Evolutionary conservation across 2,329 filamentous ascomycete genomes (phyloP), one percentile per base, ranked within the genome.

Genomic region (Diaporthe vexans): DNA sequence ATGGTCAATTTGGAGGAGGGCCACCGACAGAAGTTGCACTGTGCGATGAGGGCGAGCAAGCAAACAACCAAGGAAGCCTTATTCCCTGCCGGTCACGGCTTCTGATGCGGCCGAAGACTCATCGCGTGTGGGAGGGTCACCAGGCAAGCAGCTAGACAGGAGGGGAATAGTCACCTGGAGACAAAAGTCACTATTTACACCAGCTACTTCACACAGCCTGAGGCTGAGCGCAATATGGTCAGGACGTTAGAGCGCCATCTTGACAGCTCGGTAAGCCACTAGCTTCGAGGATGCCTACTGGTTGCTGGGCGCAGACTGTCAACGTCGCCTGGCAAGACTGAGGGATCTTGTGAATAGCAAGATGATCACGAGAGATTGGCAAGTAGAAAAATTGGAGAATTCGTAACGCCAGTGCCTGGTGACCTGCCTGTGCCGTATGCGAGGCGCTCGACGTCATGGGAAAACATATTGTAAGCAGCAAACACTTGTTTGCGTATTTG

Each of bases 31-130:
- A 35, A 63, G 33, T 46, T 40, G 46, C 52, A 61, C 56, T 29
- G 48, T 54, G 57, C 70, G 54, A 43, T 46, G 46, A 63, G 59
- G 57, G 15, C 40, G 15, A 43, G 15, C 40, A 29, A 37, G 57
- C 57, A 54, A 71, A 21, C 48, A 51, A 21, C n/a, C 40, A 59
- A 33, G 54, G 19, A 40, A 37, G 56, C 29, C 57, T n/a, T 4
- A 35, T 40, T 19, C 33, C 40, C n/a, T 19, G 54, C 43, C 26
- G 63, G 63, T 52, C 52, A 69, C 48, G 72, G 61, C 33, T 58
- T 33, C 43, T 43, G 59, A 24, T 74, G 67, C 56, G 58, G 68
- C 72, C 72, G 37, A 72, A 61, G 68, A 70, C 69, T 74, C 68
- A 72, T 72, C 72, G 24, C 29, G 72, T 48, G 54, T 58, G 58